Conservation (phyloP, 805 yeast species). For the Lipomyces sp. region DNA sequence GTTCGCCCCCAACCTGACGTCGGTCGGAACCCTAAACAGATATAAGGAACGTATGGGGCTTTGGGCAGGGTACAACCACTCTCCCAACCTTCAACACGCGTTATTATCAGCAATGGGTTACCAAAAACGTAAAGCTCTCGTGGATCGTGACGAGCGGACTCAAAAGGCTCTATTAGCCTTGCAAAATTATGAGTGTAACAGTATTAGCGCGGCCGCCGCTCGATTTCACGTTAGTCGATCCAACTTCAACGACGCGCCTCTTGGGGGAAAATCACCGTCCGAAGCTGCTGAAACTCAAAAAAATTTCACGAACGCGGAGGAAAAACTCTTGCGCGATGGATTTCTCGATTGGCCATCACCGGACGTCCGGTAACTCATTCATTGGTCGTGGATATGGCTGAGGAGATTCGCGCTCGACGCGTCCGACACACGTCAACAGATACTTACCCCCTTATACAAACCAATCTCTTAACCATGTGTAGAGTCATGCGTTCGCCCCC, state of each 20-base stretch:
- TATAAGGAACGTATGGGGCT: not conserved
- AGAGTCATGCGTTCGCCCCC: no score
- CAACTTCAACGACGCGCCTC: constrained; percentile 1
- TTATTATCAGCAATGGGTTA: not conserved
- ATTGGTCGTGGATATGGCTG: no score
- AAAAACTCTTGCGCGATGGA: no score
- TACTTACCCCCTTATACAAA: no score
- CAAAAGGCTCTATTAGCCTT: not conserved
- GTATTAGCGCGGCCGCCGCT: not conserved
- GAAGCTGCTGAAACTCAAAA: constrained; percentile 1
- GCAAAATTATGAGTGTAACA: constrained; percentile 1
- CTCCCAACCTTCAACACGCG: not conserved
- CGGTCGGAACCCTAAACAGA: no score
- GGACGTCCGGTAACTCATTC: no score
- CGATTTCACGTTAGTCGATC: constrained; percentile 1
- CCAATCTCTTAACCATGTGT: no score
- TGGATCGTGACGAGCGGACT: not conserved
- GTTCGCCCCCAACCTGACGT: no score
- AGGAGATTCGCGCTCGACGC: no score
- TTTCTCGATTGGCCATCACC: no score
- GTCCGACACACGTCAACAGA: no score
- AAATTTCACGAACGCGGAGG: no score
- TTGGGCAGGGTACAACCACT: not conserved
- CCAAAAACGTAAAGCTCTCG: not conserved
- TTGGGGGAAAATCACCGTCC: not conserved